phyloP scores from a whole-genome alignment of 805 yeast genomes.

The Priceomyces castillae region DNA sequence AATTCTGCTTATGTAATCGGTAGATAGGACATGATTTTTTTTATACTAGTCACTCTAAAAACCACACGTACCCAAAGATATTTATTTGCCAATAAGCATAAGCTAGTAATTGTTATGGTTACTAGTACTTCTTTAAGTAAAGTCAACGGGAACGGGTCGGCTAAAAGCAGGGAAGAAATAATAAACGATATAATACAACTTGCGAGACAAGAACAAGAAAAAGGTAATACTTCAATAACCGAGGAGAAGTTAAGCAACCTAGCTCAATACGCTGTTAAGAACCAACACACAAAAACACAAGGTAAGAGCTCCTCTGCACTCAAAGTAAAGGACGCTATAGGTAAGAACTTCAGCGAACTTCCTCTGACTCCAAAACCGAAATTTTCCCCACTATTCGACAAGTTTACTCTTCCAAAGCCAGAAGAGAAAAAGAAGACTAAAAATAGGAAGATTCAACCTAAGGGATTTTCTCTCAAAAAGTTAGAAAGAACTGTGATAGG shows the following conservation, averaged over 20 bases:
- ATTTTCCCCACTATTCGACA: conserved; percentile 34
- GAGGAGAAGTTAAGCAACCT: conserved; percentile 34
- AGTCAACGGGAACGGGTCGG: neutral
- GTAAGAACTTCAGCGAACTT: conserved; percentile 8
- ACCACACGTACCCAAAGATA: too few relatives aligned
- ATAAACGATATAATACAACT: conserved; percentile 26
- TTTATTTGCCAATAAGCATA: too few relatives aligned
- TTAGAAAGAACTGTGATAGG: conserved; percentile 29
- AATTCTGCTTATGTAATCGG: neutral
- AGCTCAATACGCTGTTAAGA: conserved; percentile 22
- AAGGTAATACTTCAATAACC: conserved; percentile 38
- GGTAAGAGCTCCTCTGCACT: neutral
- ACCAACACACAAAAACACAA: conserved; percentile 7
- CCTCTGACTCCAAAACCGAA: conserved; percentile 23
- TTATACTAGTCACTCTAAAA: too few relatives aligned
- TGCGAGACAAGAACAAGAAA: conserved; percentile 36
- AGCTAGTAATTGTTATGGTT: conserved; percentile 6
- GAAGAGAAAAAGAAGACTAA: conserved; percentile 2
- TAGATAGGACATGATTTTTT: neutral
- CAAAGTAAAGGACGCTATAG: conserved; percentile 2
- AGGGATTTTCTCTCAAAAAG: conserved; percentile 27
- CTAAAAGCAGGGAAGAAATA: conserved; percentile 18
- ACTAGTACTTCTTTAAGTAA: neutral
- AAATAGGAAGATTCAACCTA: neutral
- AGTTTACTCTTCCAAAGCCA: conserved; percentile 23